phyloP scores from a whole-genome alignment of 1,139 yeast genomes.

The Diutina scorzettiae region DNA sequence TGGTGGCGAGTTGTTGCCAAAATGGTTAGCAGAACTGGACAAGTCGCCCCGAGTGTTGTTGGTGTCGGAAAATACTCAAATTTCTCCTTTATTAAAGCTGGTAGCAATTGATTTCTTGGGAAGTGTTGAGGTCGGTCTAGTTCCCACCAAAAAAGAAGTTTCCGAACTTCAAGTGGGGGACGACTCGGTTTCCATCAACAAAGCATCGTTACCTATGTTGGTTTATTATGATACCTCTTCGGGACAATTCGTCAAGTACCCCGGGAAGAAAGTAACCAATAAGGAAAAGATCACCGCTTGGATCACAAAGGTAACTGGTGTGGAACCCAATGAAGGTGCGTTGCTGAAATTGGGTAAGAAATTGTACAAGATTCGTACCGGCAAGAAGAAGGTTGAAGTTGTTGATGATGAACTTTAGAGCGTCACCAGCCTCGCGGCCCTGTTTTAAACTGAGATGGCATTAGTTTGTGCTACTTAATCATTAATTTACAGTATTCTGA shows the following conservation, averaged over 20 bases:
- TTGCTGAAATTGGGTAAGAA: conserved; percentile 25
- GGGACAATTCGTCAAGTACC: conserved; percentile 13
- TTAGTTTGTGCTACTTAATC: too few species aligned
- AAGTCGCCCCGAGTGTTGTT: conserved; percentile 24
- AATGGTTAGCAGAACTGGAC: conserved; percentile 16
- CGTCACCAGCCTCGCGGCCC: neutral
- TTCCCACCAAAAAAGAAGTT: conserved; percentile 9
- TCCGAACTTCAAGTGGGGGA: conserved; percentile 14
- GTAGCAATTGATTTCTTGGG: conserved; percentile 63
- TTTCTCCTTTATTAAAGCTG: conserved; percentile 57
- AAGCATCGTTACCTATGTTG: conserved; percentile 20
- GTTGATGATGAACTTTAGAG: neutral
- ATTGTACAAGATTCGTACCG: conserved; percentile 20
- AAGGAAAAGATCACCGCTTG: conserved; percentile 24
- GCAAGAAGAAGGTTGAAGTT: conserved; percentile 11
- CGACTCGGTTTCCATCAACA: conserved; percentile 13
- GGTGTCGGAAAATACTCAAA: conserved; percentile 31
- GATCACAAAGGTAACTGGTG: conserved; percentile 19
- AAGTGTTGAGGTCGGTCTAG: conserved; percentile 19
- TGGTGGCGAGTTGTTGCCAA: conserved; percentile 15
- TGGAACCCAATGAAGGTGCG: conserved; percentile 26
- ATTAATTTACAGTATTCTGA: too few species aligned
- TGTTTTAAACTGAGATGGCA: too few species aligned
- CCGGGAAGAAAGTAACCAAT: conserved; percentile 18
- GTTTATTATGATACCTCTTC: conserved; percentile 14